Percentiles rank a stretch among this genome's conserved stretches.
phyloP scores from a whole-genome alignment of 2,329 filamentous ascomycete genomes.

The Aspergillaceae sp. region DNA sequence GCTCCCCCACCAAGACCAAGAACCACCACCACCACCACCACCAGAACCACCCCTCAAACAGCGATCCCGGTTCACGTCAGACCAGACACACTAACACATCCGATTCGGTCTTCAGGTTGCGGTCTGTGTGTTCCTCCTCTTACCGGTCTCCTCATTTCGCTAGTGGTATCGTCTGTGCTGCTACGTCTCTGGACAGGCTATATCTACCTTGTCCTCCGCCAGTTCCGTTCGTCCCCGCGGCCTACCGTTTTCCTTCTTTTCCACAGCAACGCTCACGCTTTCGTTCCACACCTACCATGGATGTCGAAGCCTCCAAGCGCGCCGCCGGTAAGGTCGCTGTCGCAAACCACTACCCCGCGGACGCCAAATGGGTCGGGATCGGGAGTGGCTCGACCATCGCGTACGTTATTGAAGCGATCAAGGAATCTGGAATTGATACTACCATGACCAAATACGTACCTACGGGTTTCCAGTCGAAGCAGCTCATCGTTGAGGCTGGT shows the following conservation, averaged over 20 bases:
- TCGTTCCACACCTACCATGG: conserved; percentile 23
- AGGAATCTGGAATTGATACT: conserved; percentile 37
- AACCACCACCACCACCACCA: no score
- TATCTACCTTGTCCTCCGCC: background rate
- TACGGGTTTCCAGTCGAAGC: conserved; percentile 83
- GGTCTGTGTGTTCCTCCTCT: conserved; percentile 2
- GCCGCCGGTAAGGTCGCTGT: conserved; percentile 52
- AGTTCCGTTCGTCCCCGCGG: no score
- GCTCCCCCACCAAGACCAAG: no score
- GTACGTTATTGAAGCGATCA: conserved; percentile 60
- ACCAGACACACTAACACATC: background rate
- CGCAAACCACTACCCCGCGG: conserved; percentile 50
- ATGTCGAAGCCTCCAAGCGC: conserved; percentile 52
- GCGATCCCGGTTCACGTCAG: background rate
- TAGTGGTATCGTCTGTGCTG: background rate
- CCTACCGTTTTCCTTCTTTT: no score
- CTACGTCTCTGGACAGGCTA: no score
- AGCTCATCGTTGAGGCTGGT: conserved; percentile 72
- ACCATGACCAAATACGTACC: conserved; percentile 73
- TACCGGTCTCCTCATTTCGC: conserved; percentile 2
- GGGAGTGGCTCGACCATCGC: conserved; percentile 58
- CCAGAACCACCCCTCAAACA: background rate
- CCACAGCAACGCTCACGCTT: conserved; percentile 4
- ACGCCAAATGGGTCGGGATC: conserved; percentile 53
- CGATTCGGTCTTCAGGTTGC: background rate